A percentile compares a stretch with the other conserved stretches of the same genome.
Conservation (phyloP, 192 early-diverging fungal genomes). For the Backusella sp. region DNA sequence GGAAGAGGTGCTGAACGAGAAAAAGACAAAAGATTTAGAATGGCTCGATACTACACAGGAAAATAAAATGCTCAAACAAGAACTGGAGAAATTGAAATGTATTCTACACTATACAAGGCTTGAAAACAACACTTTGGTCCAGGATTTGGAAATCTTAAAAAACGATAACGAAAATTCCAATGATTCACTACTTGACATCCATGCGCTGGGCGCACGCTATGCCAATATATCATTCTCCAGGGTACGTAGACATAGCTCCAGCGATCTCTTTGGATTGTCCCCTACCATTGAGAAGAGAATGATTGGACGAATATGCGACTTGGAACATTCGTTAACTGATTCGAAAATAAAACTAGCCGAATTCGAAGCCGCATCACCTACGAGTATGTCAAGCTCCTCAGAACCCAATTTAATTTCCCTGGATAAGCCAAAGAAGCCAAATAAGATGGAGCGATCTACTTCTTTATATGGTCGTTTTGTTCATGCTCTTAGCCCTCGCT, state of each 20-base stretch:
- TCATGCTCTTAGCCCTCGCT: conserved; percentile 12
- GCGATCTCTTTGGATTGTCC: background rate
- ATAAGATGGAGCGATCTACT: background rate
- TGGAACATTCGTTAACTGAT: conserved; percentile 17
- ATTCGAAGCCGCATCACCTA: conserved; percentile 7
- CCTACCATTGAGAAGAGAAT: background rate
- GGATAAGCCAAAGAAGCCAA: background rate
- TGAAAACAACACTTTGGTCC: background rate
- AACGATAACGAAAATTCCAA: background rate
- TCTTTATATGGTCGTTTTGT: conserved; percentile 19
- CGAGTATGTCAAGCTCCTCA: background rate
- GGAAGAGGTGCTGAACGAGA: conserved; percentile 19
- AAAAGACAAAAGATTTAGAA: conserved; percentile 8
- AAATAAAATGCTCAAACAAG: conserved; percentile 25
- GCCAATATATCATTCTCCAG: background rate
- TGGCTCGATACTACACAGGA: conserved; percentile 18
- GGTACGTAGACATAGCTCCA: background rate
- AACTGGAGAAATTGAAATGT: conserved; percentile 13
- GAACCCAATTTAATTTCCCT: background rate
- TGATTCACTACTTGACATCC: background rate
- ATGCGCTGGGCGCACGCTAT: background rate
- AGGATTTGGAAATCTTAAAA: background rate
- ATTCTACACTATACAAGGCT: background rate
- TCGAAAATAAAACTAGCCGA: conserved; percentile 18
- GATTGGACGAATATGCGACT: background rate